These are phyloP conservation scores for Zymoseptoria ardabiliae DNA, from an alignment of 2,329 filamentous ascomycete genomes.

Conservation along the genomic window DNA sequence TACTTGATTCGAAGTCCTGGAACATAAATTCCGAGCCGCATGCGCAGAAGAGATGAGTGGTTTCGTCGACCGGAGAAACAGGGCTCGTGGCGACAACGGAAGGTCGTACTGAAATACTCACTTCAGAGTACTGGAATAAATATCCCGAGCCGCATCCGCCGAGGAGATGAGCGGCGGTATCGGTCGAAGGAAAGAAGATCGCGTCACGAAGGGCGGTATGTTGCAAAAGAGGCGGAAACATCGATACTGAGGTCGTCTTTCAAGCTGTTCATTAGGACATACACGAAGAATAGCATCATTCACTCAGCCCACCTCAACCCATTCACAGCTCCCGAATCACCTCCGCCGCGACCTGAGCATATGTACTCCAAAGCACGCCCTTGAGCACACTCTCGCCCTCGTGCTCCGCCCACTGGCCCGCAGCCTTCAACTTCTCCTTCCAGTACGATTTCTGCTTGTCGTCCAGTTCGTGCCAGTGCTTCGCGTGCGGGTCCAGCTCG, in stretches of 20 bases:
- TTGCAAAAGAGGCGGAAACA: neutral
- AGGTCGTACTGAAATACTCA: no score
- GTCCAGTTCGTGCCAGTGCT: slow-evolving; percentile 64
- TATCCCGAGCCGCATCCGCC: neutral
- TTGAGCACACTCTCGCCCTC: slow-evolving; percentile 72
- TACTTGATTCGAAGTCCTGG: neutral
- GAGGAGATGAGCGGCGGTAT: neutral
- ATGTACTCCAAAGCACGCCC: slow-evolving; percentile 69
- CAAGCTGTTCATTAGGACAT: neutral
- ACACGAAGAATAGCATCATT: neutral
- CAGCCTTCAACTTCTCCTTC: slow-evolving; percentile 60
- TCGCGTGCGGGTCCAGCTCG: slow-evolving; percentile 42
- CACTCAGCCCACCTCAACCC: neutral
- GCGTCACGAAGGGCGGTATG: neutral
- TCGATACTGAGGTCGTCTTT: neutral
- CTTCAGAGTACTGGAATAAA: neutral
- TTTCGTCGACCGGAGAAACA: no score
- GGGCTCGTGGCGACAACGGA: no score
- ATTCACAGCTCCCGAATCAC: slow-evolving; percentile 12
- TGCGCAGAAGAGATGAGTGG: no score
- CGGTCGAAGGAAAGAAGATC: neutral
- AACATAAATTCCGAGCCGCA: no score
- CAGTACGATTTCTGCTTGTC: slow-evolving; percentile 57
- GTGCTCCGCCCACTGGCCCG: slow-evolving; percentile 70
- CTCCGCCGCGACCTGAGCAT: slow-evolving; percentile 41